Conservation (phyloP, 345 rosid genomes). For the Pistacia integerrima region DNA sequence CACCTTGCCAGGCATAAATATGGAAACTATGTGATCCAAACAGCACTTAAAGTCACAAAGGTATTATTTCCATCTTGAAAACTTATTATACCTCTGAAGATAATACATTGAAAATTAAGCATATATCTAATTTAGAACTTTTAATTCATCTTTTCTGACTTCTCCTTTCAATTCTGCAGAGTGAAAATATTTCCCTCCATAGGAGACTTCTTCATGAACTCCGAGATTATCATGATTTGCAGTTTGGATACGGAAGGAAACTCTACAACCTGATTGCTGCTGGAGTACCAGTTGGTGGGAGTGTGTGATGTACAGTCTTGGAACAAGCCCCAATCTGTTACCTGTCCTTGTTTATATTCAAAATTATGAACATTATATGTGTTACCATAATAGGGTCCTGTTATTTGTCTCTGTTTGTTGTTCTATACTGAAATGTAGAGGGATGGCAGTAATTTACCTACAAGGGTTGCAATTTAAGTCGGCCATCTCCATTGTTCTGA, state of each 20-base stretch:
- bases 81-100: neutral
- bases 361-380: neutral
- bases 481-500: neutral
- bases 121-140: neutral
- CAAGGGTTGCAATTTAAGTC: neutral
- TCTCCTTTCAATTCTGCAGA: neutral
- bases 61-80: neutral
- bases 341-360: neutral
- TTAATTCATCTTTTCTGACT: neutral
- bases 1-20: slow-evolving; percentile 13
- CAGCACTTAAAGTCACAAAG: slow-evolving; percentile 10
- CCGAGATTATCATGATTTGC: neutral
- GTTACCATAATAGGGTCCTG: neutral
- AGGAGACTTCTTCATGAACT: neutral
- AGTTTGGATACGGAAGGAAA: neutral
- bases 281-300: neutral
- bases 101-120: neutral
- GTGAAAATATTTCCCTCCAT: neutral
- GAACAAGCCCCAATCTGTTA: neutral
- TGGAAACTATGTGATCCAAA: slow-evolving; percentile 19
- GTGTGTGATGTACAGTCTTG: neutral
- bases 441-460: neutral
- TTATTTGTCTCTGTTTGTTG: neutral
- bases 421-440: neutral
- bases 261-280: slow-evolving; percentile 6